Base-by-base conservation (phyloP, 1,139 yeast genomes). In the Blastobotrys indianensis region DNA sequence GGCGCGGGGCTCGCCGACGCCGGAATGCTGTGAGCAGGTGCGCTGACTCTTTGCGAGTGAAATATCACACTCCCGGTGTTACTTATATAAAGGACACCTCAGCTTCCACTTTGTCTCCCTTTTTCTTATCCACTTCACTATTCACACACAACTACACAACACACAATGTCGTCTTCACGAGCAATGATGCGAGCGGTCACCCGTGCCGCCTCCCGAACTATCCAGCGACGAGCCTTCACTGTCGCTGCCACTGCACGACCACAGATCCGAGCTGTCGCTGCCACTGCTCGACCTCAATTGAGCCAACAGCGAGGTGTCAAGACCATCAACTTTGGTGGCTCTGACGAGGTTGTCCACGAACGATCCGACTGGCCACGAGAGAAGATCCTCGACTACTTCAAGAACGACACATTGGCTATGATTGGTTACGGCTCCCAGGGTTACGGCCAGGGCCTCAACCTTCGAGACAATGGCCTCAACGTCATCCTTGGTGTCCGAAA, bases 361-460 rank as follows among this genome's bases (percentile, higher is more conserved):
- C 87, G 98, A 75, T 83, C 87, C 62, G 98, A 92, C 85, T 92
- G 98, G 98, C 98, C 98, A 74, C 80, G 84, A 70, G 98, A 92
- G 76, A 92, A 85, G 77, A 79, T 92, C 65, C 78, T 83, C 59
- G 94, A 88, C 66, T 92, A 88, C 80, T 92, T 92, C 87, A 90
- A 92, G 80, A 76, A 90, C 73, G 98, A 92, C 72, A 92, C 98
- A 54, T 76, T 92, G 67, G 97, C 98, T 60, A 76, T 92, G 67
- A 90, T 92, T 62, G 98, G 98, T 74, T 92, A 92, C 81, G 98
- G 98, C 68, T 92, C 98, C 61, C 98, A 92, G 78, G 98, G 98
- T 75, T 92, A 92, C 79, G 98, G 98, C 69, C 98, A 92, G 79
- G 97, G 97, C 74, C 82, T 92, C 65, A 92, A 92, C 88, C 76